Evolutionary conservation across 2,329 filamentous ascomycete genomes (phyloP).

Genomic region (Domatiomyces globalis): DNA sequence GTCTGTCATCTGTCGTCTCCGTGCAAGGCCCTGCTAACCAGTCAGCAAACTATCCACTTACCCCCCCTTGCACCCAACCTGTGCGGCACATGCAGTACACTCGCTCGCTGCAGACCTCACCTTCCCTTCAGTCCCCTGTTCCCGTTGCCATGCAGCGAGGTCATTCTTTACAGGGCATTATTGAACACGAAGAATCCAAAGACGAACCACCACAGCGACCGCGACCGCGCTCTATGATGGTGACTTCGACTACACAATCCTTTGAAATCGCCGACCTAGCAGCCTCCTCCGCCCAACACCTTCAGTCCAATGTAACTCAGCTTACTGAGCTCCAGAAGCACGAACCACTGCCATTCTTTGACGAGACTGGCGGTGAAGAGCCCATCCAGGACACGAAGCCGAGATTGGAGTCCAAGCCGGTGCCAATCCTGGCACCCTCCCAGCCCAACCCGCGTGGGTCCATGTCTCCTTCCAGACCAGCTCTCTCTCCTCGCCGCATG

Average conservation of each 20-base stretch:
- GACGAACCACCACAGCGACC: slow-evolving; percentile 17
- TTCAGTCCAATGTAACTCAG: slow-evolving; percentile 1
- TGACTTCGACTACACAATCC: slow-evolving; percentile 1
- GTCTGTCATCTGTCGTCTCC: not conserved
- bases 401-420: slow-evolving; percentile 7
- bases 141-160: slow-evolving; percentile 31
- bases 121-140: slow-evolving; percentile 26
- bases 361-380: slow-evolving; percentile 1
- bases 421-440: slow-evolving; percentile 13
- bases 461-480: slow-evolving; percentile 23
- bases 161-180: slow-evolving; percentile 40
- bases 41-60: slow-evolving; percentile 46
- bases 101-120: slow-evolving; percentile 27
- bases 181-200: slow-evolving; percentile 36
- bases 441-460: slow-evolving; percentile 9
- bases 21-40: slow-evolving; percentile 14
- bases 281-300: slow-evolving; percentile 22
- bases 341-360: slow-evolving; percentile 6
- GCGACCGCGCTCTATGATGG: slow-evolving; percentile 3
- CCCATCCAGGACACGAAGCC: slow-evolving; percentile 1
- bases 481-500: slow-evolving; percentile 29
- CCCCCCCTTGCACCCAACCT: slow-evolving; percentile 41
- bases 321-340: slow-evolving; percentile 7
- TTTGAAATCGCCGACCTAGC: slow-evolving; percentile 44
- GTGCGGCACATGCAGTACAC: slow-evolving; percentile 23